Conservation (phyloP, 805 yeast species). For the Wickerhamomyces mucosus region DNA sequence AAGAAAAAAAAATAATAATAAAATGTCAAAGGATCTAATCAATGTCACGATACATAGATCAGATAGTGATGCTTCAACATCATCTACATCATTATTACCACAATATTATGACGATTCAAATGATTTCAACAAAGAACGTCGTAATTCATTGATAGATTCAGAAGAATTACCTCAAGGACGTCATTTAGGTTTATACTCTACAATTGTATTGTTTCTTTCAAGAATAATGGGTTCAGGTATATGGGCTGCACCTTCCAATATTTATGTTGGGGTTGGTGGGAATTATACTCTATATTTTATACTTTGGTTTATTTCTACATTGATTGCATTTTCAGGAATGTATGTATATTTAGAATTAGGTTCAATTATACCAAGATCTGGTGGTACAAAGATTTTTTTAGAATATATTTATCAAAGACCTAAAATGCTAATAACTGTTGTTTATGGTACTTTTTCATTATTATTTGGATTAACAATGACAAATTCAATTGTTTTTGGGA, state of each 20-base stretch:
- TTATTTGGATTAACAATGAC: slow-evolving; percentile 47
- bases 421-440: slow-evolving; percentile 40
- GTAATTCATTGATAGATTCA: slow-evolving; percentile 6
- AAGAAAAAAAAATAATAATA: too few species aligned
- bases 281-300: slow-evolving; percentile 49
- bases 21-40: too few species aligned
- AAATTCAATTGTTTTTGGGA: slow-evolving; percentile 53
- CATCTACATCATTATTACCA: too few species aligned
- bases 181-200: slow-evolving; percentile 61
- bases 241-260: slow-evolving; percentile 60
- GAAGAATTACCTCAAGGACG: slow-evolving; percentile 54
- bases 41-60: too few species aligned
- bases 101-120: too few species aligned
- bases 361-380: slow-evolving; percentile 59
- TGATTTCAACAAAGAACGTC: not conserved
- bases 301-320: slow-evolving; percentile 56
- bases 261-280: slow-evolving; percentile 59
- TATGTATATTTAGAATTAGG: slow-evolving; percentile 64
- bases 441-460: slow-evolving; percentile 39
- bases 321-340: slow-evolving; percentile 57
- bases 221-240: slow-evolving; percentile 74
- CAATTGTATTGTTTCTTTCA: slow-evolving; percentile 53
- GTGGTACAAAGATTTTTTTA: slow-evolving; percentile 66
- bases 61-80: too few species aligned
- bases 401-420: slow-evolving; percentile 62